phyloP scores from a whole-genome alignment of 805 yeast genomes.

The Hanseniaspora singularis region DNA sequence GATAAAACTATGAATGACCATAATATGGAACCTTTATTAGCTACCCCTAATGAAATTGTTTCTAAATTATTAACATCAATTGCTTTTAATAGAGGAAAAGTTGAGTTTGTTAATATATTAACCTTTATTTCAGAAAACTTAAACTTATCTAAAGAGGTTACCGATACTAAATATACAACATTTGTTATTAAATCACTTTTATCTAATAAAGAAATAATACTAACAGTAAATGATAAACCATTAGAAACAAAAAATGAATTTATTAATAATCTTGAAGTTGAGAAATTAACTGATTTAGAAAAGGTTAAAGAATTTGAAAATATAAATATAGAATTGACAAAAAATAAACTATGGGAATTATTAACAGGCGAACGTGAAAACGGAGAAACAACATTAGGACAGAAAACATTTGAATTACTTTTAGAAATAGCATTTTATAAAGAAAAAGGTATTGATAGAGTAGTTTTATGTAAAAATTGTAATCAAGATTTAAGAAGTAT shows the following conservation, averaged over 20 bases:
- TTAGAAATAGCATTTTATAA: constrained; percentile 50
- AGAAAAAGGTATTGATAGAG: constrained; percentile 45
- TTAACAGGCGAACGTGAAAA: constrained; percentile 43
- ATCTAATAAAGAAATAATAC: neutral
- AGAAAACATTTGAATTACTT: constrained; percentile 42
- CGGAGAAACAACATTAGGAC: constrained; percentile 43
- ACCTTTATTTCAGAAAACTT: constrained; percentile 16
- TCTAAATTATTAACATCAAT: constrained; percentile 23
- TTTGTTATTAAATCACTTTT: constrained; percentile 1
- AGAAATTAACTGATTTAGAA: neutral
- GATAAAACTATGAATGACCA: neutral
- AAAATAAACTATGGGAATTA: constrained; percentile 45
- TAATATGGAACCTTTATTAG: neutral
- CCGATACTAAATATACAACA: constrained; percentile 9
- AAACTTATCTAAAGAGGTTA: constrained; percentile 2
- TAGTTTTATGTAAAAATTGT: constrained; percentile 43
- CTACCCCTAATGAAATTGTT: constrained; percentile 27
- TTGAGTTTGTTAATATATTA: constrained; percentile 15
- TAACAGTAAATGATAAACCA: neutral
- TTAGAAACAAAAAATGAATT: neutral
- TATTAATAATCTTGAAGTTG: neutral
- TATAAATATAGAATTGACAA: constrained; percentile 33
- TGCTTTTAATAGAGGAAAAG: constrained; percentile 27
- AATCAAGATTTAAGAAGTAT: constrained; percentile 63
- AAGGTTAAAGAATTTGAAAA: neutral